Evolutionary conservation across 176 grass and related monocot species (phyloP).

Genomic region (Avena sativa): DNA sequence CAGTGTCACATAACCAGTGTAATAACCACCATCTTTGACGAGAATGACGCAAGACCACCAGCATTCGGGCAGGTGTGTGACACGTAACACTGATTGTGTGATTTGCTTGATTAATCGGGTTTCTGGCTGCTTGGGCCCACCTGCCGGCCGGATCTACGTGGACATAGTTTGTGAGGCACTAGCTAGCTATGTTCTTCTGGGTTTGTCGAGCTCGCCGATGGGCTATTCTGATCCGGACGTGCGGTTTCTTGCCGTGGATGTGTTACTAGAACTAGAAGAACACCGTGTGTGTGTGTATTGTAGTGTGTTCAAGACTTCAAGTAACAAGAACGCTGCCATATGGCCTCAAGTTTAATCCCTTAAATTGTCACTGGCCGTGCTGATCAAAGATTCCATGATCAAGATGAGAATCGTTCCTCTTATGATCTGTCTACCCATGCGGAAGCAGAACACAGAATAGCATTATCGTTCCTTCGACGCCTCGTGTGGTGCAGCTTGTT

Average conservation of each 20-base stretch:
- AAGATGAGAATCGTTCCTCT: background rate
- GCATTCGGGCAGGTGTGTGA: no score
- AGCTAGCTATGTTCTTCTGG: no score
- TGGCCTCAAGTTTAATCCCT: background rate
- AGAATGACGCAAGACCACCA: no score
- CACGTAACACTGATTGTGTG: no score
- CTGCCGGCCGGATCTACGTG: no score
- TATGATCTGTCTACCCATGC: background rate
- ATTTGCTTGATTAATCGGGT: no score
- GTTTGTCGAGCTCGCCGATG: no score
- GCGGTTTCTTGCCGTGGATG: background rate
- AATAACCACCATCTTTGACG: no score
- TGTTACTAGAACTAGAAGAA: background rate
- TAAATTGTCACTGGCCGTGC: background rate
- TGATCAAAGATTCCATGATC: background rate
- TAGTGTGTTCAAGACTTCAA: background rate
- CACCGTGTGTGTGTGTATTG: background rate
- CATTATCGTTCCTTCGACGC: background rate
- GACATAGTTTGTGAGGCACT: no score
- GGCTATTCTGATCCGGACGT: no score
- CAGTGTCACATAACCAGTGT: no score
- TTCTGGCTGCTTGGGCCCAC: no score
- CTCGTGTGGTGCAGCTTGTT: background rate
- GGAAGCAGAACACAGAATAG: background rate
- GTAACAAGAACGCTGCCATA: background rate